Base-by-base conservation (phyloP, 2,329 filamentous ascomycete species). In the Xylariales sp. region DNA sequence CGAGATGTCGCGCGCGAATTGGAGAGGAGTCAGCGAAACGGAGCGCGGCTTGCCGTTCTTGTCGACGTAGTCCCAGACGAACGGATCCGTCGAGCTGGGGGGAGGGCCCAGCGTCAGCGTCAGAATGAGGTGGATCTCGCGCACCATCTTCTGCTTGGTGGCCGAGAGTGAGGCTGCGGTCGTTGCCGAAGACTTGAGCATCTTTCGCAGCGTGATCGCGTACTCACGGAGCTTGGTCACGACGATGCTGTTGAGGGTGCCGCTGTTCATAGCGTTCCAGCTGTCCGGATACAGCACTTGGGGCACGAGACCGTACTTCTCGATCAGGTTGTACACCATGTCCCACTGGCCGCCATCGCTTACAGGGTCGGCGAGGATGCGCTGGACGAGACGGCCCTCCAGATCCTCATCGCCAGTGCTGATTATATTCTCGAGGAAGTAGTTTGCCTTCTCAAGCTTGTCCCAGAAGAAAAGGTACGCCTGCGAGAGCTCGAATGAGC, bases 391-490 rank as follows among this genome's bases (percentile, higher is more conserved):
- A 8, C 89, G 69, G 16, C 81, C 74, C 47, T 90, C 85, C 2
- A 94, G 70, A 23, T 83, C 78, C 50, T 88, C 74, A 36, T 69
- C 67, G 0, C 78, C 74, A 0, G 88, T 94, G 45, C 87, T 80
- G 39, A 95, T 76, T 43, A 91, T 78, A 53, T 86, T 84, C 62
- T 94, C 88, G 14, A 95, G 74, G 65, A 94, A 95, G 69, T 78
- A 95, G 61, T 95, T 95, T 7, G 84, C 74, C 62, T 95, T 95
- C 62, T 95, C 89, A 15, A 95, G 77, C 66, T 95, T 95, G 61
- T 95, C 89, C 83, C 85, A 94, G 72, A 88, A 95, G 66, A 91
- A 95, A 4, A 95, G 74, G 54, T 94, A 94, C 1, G 83, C 73
- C 62, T 95, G 89, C 20, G 83, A 89, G n/a, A 95, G 71, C 68